A percentile compares a stretch with the other conserved stretches of the same genome.
Conservation (phyloP, 169 alveolate species). For the Eimeria acervulina region DNA sequence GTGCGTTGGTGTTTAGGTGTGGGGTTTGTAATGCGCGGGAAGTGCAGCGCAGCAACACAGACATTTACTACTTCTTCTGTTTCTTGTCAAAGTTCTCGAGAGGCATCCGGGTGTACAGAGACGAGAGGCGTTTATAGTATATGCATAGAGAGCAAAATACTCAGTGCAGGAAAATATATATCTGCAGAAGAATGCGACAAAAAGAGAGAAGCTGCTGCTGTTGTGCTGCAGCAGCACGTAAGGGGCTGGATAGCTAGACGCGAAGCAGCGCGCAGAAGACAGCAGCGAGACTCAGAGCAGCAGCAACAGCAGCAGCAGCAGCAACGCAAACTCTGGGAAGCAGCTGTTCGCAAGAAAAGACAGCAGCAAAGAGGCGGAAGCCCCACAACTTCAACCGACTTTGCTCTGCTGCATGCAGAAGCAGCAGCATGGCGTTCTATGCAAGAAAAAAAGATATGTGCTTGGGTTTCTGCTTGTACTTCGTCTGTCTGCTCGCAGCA, state of each 20-base stretch:
- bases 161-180: background rate
- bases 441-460: background rate
- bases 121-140: background rate
- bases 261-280: background rate
- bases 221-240: background rate
- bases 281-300: background rate
- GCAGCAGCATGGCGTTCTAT: background rate
- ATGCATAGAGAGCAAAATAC: background rate
- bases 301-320: slow-evolving; percentile 32
- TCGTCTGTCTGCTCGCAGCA: background rate
- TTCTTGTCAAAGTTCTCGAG: too few species aligned
- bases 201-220: background rate
- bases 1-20: too few species aligned
- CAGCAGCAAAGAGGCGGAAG: background rate
- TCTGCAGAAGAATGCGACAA: background rate
- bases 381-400: slow-evolving; percentile 11
- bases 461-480: background rate
- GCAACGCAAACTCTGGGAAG: background rate
- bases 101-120: background rate
- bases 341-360: background rate
- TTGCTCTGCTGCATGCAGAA: slow-evolving; percentile 29
- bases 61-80: too few species aligned
- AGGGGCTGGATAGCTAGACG: background rate
- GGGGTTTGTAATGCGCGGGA: too few species aligned
- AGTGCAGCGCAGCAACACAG: too few species aligned